A percentile compares a stretch with the other conserved stretches of the same genome.
These are phyloP conservation scores for Teunomyces tritomae DNA, from an alignment of 805 yeast genomes.

Conservation along the genomic window DNA sequence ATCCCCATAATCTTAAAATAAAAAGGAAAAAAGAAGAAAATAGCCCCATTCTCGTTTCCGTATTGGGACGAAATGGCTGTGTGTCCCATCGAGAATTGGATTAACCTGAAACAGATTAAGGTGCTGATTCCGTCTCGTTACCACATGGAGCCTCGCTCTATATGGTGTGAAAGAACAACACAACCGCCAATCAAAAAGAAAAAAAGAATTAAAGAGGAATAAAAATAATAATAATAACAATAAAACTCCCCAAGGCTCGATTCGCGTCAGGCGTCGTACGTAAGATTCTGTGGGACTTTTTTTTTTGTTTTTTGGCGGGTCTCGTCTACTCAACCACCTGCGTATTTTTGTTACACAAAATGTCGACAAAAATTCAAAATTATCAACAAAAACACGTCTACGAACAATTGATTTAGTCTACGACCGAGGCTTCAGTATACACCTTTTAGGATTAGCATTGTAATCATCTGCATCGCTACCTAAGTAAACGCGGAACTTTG, in stretches of 20 bases:
- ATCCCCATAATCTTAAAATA: background rate
- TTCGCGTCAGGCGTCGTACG: background rate
- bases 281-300: background rate
- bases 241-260: background rate
- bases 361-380: constrained; percentile 1
- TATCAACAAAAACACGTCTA: constrained; percentile 1
- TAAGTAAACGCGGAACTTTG: background rate
- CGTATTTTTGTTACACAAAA: constrained; percentile 2
- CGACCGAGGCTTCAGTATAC: background rate
- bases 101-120: too few species aligned
- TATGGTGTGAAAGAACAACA: too few species aligned
- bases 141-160: too few species aligned
- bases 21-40: too few species aligned
- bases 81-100: too few species aligned
- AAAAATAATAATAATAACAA: background rate
- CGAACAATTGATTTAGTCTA: background rate
- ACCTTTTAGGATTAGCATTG: background rate
- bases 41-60: too few species aligned
- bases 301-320: background rate
- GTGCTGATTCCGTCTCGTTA: too few species aligned
- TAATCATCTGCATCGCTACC: too few species aligned
- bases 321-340: background rate
- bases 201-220: too few species aligned
- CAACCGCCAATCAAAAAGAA: too few species aligned
- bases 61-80: too few species aligned